Conservation (phyloP, 306 rosid genomes). For the Medicago truncatula region DNA sequence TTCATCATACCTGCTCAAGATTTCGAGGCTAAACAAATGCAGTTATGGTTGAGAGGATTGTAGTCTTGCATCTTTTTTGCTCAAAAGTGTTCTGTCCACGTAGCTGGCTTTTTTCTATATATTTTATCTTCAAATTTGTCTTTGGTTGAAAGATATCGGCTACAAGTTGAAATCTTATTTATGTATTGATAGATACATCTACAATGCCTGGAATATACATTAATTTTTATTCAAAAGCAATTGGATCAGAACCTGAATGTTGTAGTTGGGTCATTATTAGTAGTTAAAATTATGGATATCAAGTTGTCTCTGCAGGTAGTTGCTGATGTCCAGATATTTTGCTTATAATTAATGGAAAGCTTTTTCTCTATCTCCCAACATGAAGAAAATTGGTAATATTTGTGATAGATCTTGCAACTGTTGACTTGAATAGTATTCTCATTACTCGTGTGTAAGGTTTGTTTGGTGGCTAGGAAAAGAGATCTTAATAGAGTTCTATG, state of each 20-base stretch:
- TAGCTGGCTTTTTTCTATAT: neutral
- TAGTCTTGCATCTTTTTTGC: constrained; percentile 26
- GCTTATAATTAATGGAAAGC: neutral
- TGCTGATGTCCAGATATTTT: neutral
- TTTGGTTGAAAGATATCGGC: constrained; percentile 22
- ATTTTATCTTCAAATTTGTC: constrained; percentile 16
- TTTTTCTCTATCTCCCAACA: neutral
- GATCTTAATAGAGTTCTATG: neutral
- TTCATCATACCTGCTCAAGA: constrained; percentile 36
- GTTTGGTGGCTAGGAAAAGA: neutral
- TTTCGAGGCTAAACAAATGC: constrained; percentile 37
- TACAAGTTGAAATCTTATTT: neutral
- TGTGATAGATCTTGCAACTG: too few species aligned
- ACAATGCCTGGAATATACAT: neutral
- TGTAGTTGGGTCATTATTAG: neutral
- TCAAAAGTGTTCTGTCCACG: constrained; percentile 26
- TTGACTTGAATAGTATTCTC: too few species aligned
- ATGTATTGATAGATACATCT: neutral
- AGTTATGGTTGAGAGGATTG: constrained; percentile 23
- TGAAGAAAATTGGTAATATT: too few species aligned
- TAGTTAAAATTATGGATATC: neutral
- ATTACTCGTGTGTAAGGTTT: neutral
- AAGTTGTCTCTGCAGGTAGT: neutral
- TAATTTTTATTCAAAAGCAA: constrained; percentile 8
- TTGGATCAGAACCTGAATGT: constrained; percentile 13